phyloP scores from a whole-genome alignment of 2,329 filamentous ascomycete species.

The Lojkania enalia region DNA sequence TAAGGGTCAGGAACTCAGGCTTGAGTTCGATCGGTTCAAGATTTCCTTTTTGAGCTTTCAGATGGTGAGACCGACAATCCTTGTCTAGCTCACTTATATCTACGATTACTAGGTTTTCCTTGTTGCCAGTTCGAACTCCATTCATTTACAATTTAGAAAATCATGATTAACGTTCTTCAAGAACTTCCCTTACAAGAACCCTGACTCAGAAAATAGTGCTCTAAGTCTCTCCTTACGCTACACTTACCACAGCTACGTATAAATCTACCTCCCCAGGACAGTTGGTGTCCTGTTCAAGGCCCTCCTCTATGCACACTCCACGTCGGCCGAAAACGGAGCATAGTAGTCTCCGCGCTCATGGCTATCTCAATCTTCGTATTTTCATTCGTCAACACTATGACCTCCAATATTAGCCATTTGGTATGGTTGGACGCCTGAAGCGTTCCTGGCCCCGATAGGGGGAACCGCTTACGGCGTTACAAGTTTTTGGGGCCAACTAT shows the following conservation, averaged over 20 bases:
- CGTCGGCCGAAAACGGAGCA: constrained; percentile 52
- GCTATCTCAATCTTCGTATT: constrained; percentile 52
- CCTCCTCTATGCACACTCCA: constrained; percentile 50
- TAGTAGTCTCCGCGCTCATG: constrained; percentile 51
- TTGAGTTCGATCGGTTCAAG: constrained; percentile 50
- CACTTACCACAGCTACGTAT: constrained; percentile 59
- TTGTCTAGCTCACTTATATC: constrained; percentile 57
- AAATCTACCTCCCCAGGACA: constrained; percentile 58
- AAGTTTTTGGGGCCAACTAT: constrained; percentile 62
- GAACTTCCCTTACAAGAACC: constrained; percentile 55
- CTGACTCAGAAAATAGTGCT: constrained; percentile 55
- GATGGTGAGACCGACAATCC: constrained; percentile 51
- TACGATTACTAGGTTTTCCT: constrained; percentile 57
- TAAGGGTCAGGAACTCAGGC: constrained; percentile 39
- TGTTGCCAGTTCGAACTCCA: constrained; percentile 43
- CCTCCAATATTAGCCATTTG: constrained; percentile 55
- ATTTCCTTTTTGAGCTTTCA: constrained; percentile 50
- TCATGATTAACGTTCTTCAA: constrained; percentile 24
- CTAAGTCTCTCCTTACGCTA: constrained; percentile 48
- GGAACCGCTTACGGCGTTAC: constrained; percentile 60
- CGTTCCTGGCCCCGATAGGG: constrained; percentile 55
- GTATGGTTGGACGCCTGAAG: constrained; percentile 58
- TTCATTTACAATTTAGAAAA: background rate
- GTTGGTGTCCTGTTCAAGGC: constrained; percentile 56
- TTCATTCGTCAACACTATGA: constrained; percentile 49